A percentile compares a stretch with the other conserved stretches of the same genome.
phyloP scores from a whole-genome alignment of 2,329 filamentous ascomycete species.

The Orbilia brochopaga region DNA sequence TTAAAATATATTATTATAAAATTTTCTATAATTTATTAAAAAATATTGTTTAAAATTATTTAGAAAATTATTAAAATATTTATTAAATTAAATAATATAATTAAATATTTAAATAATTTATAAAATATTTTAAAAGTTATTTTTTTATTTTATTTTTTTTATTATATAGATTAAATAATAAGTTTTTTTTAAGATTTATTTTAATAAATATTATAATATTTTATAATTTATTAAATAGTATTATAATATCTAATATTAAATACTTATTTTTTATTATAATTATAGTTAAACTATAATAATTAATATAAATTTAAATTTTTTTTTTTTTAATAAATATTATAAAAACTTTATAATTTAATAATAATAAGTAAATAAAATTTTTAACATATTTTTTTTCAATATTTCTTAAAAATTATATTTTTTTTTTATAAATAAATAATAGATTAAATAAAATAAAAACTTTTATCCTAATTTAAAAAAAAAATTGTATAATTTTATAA shows the following conservation, averaged over 20 bases:
- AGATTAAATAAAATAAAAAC: not conserved
- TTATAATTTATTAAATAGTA: not conserved
- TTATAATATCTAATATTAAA: constrained; percentile 1
- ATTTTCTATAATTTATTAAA: not conserved
- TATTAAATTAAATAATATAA: not conserved
- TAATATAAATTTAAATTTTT: not conserved
- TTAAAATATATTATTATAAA: constrained; percentile 3
- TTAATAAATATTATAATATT: not conserved
- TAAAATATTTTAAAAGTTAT: constrained; percentile 7
- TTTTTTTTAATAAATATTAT: constrained; percentile 9
- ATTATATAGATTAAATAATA: constrained; percentile 5
- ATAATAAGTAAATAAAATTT: constrained; percentile 10
- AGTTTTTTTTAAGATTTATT: not conserved
- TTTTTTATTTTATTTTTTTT: constrained; percentile 2
- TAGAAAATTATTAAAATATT: not conserved
- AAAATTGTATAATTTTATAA: constrained; percentile 9
- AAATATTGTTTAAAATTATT: constrained; percentile 8
- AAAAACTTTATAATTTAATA: constrained; percentile 1
- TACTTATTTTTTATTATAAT: constrained; percentile 3
- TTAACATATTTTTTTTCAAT: not conserved
- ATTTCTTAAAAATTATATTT: constrained; percentile 5
- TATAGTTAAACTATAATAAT: constrained; percentile 7
- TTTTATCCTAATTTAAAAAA: constrained; percentile 5
- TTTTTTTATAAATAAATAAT: constrained; percentile 5
- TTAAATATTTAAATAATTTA: constrained; percentile 2